Conservation (phyloP, 2,329 filamentous ascomycete species). For the Zymoseptoria ardabiliae region DNA sequence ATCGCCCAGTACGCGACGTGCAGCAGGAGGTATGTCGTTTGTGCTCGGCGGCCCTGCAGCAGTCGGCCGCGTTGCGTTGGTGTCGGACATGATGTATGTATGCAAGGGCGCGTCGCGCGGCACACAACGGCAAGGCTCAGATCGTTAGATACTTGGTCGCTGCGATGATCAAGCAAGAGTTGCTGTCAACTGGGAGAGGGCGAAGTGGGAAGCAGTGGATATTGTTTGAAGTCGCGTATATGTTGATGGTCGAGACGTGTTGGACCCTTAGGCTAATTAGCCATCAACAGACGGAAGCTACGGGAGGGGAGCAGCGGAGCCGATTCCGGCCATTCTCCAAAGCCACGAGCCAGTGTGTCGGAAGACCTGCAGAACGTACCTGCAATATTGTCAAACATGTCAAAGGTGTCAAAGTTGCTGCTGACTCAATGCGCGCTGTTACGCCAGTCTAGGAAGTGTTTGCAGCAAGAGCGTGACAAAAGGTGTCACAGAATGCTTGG, state of each 20-base stretch:
- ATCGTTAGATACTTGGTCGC: background rate
- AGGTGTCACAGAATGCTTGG: too few relatives aligned
- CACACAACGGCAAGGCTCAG: background rate
- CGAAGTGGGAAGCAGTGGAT: background rate
- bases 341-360: background rate
- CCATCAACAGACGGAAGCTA: background rate
- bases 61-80: background rate
- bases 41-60: background rate
- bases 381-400: too few relatives aligned
- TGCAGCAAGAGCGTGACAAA: background rate
- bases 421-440: too few relatives aligned
- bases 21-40: constrained; percentile 5
- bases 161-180: background rate
- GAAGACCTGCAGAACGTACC: too few relatives aligned
- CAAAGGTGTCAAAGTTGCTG: too few relatives aligned
- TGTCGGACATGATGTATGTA: background rate
- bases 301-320: background rate
- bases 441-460: background rate
- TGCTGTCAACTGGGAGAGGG: background rate
- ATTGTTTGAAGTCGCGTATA: background rate
- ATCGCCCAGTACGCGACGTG: constrained; percentile 24
- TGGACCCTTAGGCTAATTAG: background rate
- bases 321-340: background rate
- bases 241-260: background rate
- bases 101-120: background rate